Evolutionary conservation across 2,329 filamentous ascomycete species (phyloP), one percentile per base, ranked within the genome.

Genomic region (Ilyonectria mors-panacis): DNA sequence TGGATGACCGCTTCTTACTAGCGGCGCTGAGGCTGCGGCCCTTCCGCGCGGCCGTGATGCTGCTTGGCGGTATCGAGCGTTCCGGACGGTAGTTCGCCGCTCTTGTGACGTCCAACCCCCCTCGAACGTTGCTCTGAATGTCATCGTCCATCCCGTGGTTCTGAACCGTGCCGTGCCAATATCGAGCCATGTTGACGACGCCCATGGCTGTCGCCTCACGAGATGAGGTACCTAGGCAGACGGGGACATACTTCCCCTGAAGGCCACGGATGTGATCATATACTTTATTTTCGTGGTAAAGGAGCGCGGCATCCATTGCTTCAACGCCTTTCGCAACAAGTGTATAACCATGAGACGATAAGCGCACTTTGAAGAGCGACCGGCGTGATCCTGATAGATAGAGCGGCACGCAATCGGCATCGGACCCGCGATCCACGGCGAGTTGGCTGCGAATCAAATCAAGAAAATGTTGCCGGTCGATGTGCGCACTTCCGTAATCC

Each of bases 301-400:
- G 70, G 47, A 59, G 65, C 4, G 4, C 21, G 1, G 67, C 45
- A 58, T 79, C 48, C 9, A 53, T 2, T 0, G 33, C 47, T 69
- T 82, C 75, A n/a, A 82, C 72, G 17, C 79, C 80, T 69, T 84
- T 83, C n/a, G 80, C 79, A 3, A 83, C 76, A 33, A 83, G 73
- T 54, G 78, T 81, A 51, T 83, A 83, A 45, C 80, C 77, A 44
- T 78, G 57, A 6, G 75, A 73, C 6, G 76, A 75, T 2, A 83
- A 70, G n/a, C 78, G 70, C 12, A 83, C 50, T 71, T 83, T 83
- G 69, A 82, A 82, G 55, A 83, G 76, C 21, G 77, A 73, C 2
- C 80, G 78, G 21, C 75, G 30, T 12, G 74, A 54, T 3, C 79
- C 77, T 10, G 70, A 72, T 7, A 76, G n/a, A 67, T 80, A 72